A percentile compares a stretch with the other conserved stretches of the same genome.
Conservation (phyloP, 1,284 basidiomycete species). For the Baeospora myosura region DNA sequence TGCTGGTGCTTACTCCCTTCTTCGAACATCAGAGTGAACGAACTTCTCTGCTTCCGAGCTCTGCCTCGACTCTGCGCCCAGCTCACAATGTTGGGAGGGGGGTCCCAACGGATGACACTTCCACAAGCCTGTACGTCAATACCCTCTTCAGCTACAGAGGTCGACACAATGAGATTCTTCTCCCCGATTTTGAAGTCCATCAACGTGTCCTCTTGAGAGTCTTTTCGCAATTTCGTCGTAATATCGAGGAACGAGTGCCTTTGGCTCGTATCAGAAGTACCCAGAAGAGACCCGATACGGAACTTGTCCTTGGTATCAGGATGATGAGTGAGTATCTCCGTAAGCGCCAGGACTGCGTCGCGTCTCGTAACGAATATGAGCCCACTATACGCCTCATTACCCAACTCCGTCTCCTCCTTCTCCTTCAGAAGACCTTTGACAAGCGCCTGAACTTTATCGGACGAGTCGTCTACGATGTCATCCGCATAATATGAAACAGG, state of each 20-base stretch:
- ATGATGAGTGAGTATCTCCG: slow-evolving; percentile 51
- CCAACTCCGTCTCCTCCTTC: slow-evolving; percentile 41
- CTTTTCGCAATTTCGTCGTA: slow-evolving; percentile 46
- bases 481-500: slow-evolving; percentile 42
- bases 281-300: slow-evolving; percentile 52
- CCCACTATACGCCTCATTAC: slow-evolving; percentile 54
- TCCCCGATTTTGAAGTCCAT: slow-evolving; percentile 61
- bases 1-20: slow-evolving; percentile 31
- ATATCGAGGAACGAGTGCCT: slow-evolving; percentile 63
- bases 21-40: slow-evolving; percentile 70
- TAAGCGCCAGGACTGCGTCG: slow-evolving; percentile 59
- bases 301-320: slow-evolving; percentile 46
- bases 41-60: slow-evolving; percentile 61
- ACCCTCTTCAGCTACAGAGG: slow-evolving; percentile 79
- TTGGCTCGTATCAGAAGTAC: slow-evolving; percentile 49
- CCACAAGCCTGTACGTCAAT: slow-evolving; percentile 78
- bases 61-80: slow-evolving; percentile 78
- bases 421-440: slow-evolving; percentile 48
- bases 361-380: slow-evolving; percentile 72
- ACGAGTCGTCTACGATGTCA: slow-evolving; percentile 41
- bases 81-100: slow-evolving; percentile 65
- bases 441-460: slow-evolving; percentile 52
- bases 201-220: slow-evolving; percentile 47
- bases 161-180: slow-evolving; percentile 71
- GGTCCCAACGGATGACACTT: slow-evolving; percentile 69